Base-by-base conservation (phyloP, 208 protist genomes). In the Leptomonas pyrrhocoris region DNA sequence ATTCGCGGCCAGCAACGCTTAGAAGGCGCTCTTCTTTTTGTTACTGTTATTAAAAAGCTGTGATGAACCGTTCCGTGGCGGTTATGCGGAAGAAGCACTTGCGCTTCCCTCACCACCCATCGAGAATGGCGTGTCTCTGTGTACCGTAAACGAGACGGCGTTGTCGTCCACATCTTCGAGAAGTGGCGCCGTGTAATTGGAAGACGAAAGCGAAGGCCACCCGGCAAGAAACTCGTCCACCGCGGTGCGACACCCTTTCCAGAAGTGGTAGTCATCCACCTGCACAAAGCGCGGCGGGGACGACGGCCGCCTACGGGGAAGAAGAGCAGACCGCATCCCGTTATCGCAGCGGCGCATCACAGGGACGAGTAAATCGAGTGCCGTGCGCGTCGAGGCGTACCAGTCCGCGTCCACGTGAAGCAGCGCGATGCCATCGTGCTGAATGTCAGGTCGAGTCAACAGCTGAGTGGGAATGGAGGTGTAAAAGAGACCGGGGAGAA, bases 181-280 rank as follows among this genome's bases (percentile, higher is more conserved):
- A 25, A 36, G 21, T 36, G 70, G 64, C 16, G 69, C 46, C 34
- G 34, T 38, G 3, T 38, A 9, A 16, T 21, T 4, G 0, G 59
- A 21, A 27, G 61, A 53, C 1, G 46, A 40, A 12, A 28, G 31
- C n/a, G 45, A 27, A 2, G 61, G 45, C 45, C 40, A 62, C 54
- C 54, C 31, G 11, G 49, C 56, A 27, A 65, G 34, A 19, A 78
- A 84, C 50, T 90, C 90, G 59, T 95, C 81, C 36, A 92, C 88
- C 0, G 87, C 90, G 25, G 76, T 56, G 18, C 67, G 71, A 50
- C 84, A 88, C 3, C 90, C 88, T 9, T 60, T 28, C 90, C 87
- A 95, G 73, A 93, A 93, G 73, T 92, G 57, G 61, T 95, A 95
- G 69, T 93, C 90, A 61, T 95, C 87, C 43, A 92, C 77, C 64